phyloP scores from a whole-genome alignment of 768 basidiomycete genomes.

The Trametopsis cervina region DNA sequence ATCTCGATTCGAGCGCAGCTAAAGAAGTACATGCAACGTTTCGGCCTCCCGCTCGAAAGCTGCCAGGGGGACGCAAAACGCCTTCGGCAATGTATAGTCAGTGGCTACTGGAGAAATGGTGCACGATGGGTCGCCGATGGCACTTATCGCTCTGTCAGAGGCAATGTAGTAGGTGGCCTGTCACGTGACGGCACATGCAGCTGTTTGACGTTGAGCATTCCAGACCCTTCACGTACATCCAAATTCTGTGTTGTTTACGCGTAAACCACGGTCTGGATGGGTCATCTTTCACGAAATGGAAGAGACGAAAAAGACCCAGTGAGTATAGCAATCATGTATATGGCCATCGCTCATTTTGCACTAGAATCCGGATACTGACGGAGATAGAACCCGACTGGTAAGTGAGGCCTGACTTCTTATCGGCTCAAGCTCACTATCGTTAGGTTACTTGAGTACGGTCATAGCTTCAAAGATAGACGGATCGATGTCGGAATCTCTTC shows the following conservation, averaged over 20 bases:
- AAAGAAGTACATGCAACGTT: slow-evolving; percentile 91
- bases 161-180: slow-evolving; percentile 61
- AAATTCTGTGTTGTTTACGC: slow-evolving; percentile 87
- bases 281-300: slow-evolving; percentile 94
- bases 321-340: slow-evolving; percentile 22
- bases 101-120: slow-evolving; percentile 91
- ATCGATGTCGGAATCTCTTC: slow-evolving; percentile 2
- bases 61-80: slow-evolving; percentile 85
- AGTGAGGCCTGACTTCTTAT: too few species aligned
- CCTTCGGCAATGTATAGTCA: slow-evolving; percentile 82
- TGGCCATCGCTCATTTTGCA: not conserved
- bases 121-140: slow-evolving; percentile 91
- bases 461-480: slow-evolving; percentile 35
- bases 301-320: slow-evolving; percentile 94
- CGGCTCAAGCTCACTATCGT: too few species aligned
- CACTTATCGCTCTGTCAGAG: slow-evolving; percentile 84
- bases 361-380: slow-evolving; percentile 85
- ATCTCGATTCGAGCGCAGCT: slow-evolving; percentile 94
- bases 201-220: too few species aligned
- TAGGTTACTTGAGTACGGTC: slow-evolving; percentile 45
- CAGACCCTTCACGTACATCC: slow-evolving; percentile 89
- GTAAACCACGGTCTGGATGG: slow-evolving; percentile 88
- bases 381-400: slow-evolving; percentile 96
- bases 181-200: not conserved
- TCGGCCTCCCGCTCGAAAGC: slow-evolving; percentile 73